phyloP scores from a whole-genome alignment of 176 grass and related monocot species.

The Thalia dealbata region DNA sequence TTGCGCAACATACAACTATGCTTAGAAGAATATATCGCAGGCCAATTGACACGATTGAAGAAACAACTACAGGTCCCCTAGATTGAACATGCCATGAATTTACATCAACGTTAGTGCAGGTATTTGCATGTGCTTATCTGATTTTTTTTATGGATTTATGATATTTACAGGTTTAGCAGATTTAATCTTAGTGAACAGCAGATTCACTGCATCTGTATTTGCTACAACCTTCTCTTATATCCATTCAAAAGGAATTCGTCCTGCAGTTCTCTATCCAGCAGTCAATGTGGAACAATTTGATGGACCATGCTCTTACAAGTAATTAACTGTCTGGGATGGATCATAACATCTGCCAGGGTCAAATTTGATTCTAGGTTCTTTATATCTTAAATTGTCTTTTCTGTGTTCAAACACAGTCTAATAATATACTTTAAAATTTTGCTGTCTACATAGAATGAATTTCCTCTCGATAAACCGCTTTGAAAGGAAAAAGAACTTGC shows the following conservation, averaged over 20 bases:
- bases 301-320: slow-evolving; percentile 60
- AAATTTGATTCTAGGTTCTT: slow-evolving; percentile 7
- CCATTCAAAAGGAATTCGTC: slow-evolving; percentile 56
- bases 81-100: background rate
- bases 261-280: slow-evolving; percentile 75
- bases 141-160: background rate
- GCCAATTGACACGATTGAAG: slow-evolving; percentile 82
- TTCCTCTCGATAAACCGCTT: slow-evolving; percentile 93
- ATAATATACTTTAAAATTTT: background rate
- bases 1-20: slow-evolving; percentile 76
- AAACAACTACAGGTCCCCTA: slow-evolving; percentile 67
- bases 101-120: background rate
- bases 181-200: slow-evolving; percentile 96
- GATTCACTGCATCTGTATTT: slow-evolving; percentile 80
- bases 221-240: slow-evolving; percentile 53
- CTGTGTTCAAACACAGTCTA: background rate
- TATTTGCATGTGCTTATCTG: background rate
- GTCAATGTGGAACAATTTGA: slow-evolving; percentile 83
- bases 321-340: slow-evolving; percentile 55
- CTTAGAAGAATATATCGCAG: slow-evolving; percentile 72
- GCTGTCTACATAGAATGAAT: slow-evolving; percentile 46
- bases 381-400: background rate
- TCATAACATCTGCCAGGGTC: slow-evolving; percentile 2
- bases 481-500: slow-evolving; percentile 95
- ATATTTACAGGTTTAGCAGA: slow-evolving; percentile 63